phyloP scores from a whole-genome alignment of 768 basidiomycete species.

The Mycena filopes region DNA sequence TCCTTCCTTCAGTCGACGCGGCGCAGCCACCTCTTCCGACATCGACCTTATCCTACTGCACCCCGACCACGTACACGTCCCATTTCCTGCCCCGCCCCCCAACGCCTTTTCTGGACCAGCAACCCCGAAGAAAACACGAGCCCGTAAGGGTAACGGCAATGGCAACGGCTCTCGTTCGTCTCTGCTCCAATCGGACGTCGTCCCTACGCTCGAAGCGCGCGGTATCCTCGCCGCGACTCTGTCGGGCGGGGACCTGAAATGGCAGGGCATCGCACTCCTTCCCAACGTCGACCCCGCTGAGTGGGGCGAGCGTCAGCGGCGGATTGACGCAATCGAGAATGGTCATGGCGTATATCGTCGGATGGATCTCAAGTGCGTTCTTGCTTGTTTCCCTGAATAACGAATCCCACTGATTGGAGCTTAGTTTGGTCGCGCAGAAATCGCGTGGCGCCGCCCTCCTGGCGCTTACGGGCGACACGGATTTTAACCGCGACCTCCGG shows the following conservation, averaged over 20 bases:
- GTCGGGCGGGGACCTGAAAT: constrained; percentile 45
- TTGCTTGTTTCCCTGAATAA: constrained; percentile 33
- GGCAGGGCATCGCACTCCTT: constrained; percentile 64
- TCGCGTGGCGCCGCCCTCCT: constrained; percentile 65
- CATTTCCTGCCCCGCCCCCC: constrained; percentile 41
- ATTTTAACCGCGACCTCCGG: constrained; percentile 56
- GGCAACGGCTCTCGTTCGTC: constrained; percentile 21
- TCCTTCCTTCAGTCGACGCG: constrained; percentile 60
- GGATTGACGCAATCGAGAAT: constrained; percentile 40
- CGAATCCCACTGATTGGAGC: constrained; percentile 13
- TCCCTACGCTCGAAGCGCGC: constrained; percentile 53
- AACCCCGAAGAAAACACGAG: constrained; percentile 3
- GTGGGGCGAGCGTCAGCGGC: constrained; percentile 37
- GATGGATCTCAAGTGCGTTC: constrained; percentile 49
- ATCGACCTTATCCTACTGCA: constrained; percentile 58
- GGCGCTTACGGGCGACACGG: constrained; percentile 64
- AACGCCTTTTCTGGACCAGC: not conserved
- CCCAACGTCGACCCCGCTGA: constrained; percentile 44
- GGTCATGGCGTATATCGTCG: constrained; percentile 51
- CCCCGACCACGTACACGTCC: constrained; percentile 55
- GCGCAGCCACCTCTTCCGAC: constrained; percentile 44
- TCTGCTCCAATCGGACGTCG: constrained; percentile 49
- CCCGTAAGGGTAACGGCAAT: not conserved
- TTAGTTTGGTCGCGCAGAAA: constrained; percentile 58
- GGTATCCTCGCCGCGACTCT: constrained; percentile 58